Base-by-base conservation (phyloP, 345 rosid species). In the Hibiscus syriacus region DNA sequence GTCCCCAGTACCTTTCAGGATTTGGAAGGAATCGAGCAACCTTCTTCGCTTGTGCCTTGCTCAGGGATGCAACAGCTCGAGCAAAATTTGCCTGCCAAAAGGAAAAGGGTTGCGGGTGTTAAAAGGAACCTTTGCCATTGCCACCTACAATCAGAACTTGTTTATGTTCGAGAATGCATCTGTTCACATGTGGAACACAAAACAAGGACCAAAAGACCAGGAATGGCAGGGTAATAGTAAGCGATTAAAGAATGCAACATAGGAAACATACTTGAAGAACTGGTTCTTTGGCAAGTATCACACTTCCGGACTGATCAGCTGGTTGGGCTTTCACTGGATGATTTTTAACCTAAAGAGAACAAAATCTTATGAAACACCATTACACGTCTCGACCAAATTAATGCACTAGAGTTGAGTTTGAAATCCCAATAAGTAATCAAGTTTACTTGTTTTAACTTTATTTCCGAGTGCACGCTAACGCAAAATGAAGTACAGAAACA, bases 1-100 rank as follows among this genome's bases (percentile, higher is more conserved):
- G 98, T 20, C 99, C 99, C 99, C 99, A 95, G 64, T 95, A 96
- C 85, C 90, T 95, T 79, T 95, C 97, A 7, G 99, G 99, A 72
- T 95, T 95, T 10, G 98, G 96, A 59, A 90, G 94, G 84, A 86
- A 95, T 11, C 97, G 88, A 1, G 90, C 93, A 11, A 88, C 80
- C 73, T 92, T 95, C 86, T 92, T 95, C 8, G 86, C 90, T 77
- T 91, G 99, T 48, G 97, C 88, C 85, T 90, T 93, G 95, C 97
- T 90, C 27, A 90, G 83, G 16, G 97, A 89, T 45, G 97, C 95
- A 52, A 84, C 79, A 1, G 87, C 91, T 58, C 99, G 86, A 17
- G 99, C 83, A 74, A 94, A 94, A 78, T 91, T 91, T 25, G 93
- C 99, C 98, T 91, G 84, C 50, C 55, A 25, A 72, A 49, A 62